A percentile compares a stretch with the other conserved stretches of the same genome.
Evolutionary conservation across 164 flowering plant genomes (phyloP).

Genomic region (Vitis vinifera): DNA sequence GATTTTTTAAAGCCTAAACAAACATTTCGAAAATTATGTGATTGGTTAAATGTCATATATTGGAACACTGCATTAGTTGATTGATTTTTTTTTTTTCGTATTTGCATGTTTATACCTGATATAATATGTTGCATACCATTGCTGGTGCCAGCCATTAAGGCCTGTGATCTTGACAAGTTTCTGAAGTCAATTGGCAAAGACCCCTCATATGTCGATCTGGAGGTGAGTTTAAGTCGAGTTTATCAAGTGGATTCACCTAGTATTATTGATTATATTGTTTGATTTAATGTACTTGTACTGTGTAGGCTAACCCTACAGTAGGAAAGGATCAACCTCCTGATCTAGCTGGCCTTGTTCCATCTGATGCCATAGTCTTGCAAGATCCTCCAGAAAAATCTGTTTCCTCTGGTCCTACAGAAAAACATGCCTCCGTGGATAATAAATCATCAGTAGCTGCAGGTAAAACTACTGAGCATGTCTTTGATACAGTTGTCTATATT

Average conservation of each 20-base stretch:
- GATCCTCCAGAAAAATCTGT: slow-evolving; percentile 32
- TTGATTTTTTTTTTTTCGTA: background rate
- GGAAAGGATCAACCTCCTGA: slow-evolving; percentile 99
- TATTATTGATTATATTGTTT: background rate
- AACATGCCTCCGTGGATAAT: slow-evolving; percentile 20
- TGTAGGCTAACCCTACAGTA: slow-evolving; percentile 80
- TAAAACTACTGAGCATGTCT: slow-evolving; percentile 14
- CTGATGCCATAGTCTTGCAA: slow-evolving; percentile 39
- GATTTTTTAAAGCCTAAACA: no score
- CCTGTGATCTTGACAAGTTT: slow-evolving; percentile 76
- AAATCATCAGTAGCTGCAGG: slow-evolving; percentile 43
- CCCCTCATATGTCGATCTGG: slow-evolving; percentile 82
- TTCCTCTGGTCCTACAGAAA: slow-evolving; percentile 29
- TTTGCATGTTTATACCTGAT: background rate
- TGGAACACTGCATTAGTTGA: background rate
- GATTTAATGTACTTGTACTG: slow-evolving; percentile 10
- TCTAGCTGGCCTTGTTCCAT: slow-evolving; percentile 80
- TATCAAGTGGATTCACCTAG: background rate
- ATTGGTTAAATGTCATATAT: no score
- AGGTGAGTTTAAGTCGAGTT: slow-evolving; percentile 45
- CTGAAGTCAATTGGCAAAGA: slow-evolving; percentile 76
- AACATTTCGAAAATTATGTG: no score
- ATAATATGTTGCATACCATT: background rate
- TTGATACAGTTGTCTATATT: no score
- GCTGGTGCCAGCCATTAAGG: slow-evolving; percentile 54